Conservation (phyloP, 1,139 yeast species). For the Wickerhamomyces sp. region DNA sequence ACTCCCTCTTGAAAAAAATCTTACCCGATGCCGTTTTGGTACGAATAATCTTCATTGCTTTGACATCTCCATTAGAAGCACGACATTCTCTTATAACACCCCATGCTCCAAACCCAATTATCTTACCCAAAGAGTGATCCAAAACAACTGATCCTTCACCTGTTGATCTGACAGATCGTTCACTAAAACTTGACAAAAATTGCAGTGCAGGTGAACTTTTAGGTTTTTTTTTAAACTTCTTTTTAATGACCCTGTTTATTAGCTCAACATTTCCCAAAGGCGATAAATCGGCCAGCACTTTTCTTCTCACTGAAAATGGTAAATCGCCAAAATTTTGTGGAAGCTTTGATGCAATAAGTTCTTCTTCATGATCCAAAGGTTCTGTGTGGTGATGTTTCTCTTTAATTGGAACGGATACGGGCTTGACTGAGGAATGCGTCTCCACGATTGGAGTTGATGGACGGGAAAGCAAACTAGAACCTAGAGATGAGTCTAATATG, state of each 20-base stretch:
- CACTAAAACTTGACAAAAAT: constrained; percentile 22
- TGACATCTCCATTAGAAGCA: constrained; percentile 34
- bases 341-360: constrained; percentile 28
- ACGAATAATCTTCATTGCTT: constrained; percentile 77
- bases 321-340: constrained; percentile 60
- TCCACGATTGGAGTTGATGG: constrained; percentile 16
- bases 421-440: constrained; percentile 19
- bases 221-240: constrained; percentile 19
- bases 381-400: constrained; percentile 1
- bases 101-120: constrained; percentile 92
- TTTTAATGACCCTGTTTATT: constrained; percentile 28
- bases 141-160: constrained; percentile 62
- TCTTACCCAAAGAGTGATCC: constrained; percentile 61
- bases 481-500: constrained; percentile 6
- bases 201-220: constrained; percentile 22
- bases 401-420: constrained; percentile 20
- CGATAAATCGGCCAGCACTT: constrained; percentile 47
- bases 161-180: constrained; percentile 21
- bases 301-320: constrained; percentile 67
- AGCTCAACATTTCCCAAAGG: constrained; percentile 44
- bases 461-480: constrained; percentile 7
- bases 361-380: constrained; percentile 16
- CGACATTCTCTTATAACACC: constrained; percentile 79
- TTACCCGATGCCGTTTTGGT: constrained; percentile 39
- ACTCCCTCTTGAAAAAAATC: constrained; percentile 62